Evolutionary conservation across 768 basidiomycete genomes (phyloP), one percentile per base, ranked within the genome.

Genomic region (Phaeolepiota aurea): DNA sequence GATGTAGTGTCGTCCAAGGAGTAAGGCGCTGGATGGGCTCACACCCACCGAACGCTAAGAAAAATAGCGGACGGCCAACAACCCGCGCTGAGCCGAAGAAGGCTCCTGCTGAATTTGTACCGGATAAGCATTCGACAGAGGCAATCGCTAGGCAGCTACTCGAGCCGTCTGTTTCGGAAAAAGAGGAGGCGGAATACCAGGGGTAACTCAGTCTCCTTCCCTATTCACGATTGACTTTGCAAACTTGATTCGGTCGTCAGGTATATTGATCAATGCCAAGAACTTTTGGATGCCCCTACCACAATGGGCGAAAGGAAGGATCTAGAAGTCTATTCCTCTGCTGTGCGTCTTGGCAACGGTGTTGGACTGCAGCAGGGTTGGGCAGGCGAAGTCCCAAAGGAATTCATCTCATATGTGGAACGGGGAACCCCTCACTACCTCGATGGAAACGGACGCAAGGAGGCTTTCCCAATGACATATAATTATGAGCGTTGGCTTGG

Each of bases 1-100:
- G 34, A 9, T 18, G 38, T 45, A 88, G 85, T 41, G 66, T 87
- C 40, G 84, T 89, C 44, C 81, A 82, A 45, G 87, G 86, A 19
- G 81, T 89, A 7, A 71, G 82, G 20, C 72, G 78, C 13, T 88
- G 84, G 85, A 87, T 89, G 40, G 69, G 77, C 7, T 68, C 81
- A 1, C 69, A 72, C 32, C 64, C 71, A 1, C 50, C 70, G 2
- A 65, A 53, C 19, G 55, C 65, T 42, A 73, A 68, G 46, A 66
- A 61, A 46, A 54, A 49, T 38, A 60, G 53, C 38, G 61, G 59
- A 21, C 71, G 72, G 23, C 44, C 62, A 25, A 40, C 53, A 5
- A 42, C 61, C 3, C 59, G 61, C n/a, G 51, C 62, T 7, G 68
- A 68, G 44, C 47, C 53, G 11, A 64, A 59, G 49, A 61, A 61